Conservation (phyloP, 495 filamentous ascomycete species). For the Talaromyces liani region DNA sequence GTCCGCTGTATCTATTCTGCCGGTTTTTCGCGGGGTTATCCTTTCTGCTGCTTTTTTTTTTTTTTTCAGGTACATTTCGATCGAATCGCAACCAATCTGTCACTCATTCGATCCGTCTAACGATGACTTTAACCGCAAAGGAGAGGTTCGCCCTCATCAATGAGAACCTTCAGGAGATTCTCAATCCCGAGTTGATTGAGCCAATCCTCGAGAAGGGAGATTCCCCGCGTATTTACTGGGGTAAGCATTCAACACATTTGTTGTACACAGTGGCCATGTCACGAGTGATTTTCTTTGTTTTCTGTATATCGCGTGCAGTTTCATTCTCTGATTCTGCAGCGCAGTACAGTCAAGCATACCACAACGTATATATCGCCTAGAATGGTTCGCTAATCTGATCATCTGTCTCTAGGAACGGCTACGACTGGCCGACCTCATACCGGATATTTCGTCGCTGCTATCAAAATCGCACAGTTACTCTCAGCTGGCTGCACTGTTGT, state of each 20-base stretch:
- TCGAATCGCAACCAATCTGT: background rate
- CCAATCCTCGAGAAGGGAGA: conserved; percentile 62
- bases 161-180: conserved; percentile 73
- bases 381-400: conserved; percentile 7
- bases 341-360: no score
- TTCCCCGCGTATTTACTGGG: conserved; percentile 78
- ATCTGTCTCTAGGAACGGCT: conserved; percentile 51
- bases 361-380: background rate
- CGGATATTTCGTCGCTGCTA: conserved; percentile 76
- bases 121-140: conserved; percentile 13
- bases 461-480: conserved; percentile 88
- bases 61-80: background rate
- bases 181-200: conserved; percentile 83
- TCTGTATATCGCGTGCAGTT: no score
- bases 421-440: conserved; percentile 75
- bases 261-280: no score
- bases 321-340: no score
- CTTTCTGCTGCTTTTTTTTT: background rate
- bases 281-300: no score
- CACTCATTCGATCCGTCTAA: background rate
- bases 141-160: conserved; percentile 62
- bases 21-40: background rate
- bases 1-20: background rate
- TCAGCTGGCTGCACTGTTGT: conserved; percentile 75
- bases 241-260: conserved; percentile 15